Evolutionary conservation across 176 grass and related monocot genomes (phyloP).

Genomic region (Pontederia paniculata): DNA sequence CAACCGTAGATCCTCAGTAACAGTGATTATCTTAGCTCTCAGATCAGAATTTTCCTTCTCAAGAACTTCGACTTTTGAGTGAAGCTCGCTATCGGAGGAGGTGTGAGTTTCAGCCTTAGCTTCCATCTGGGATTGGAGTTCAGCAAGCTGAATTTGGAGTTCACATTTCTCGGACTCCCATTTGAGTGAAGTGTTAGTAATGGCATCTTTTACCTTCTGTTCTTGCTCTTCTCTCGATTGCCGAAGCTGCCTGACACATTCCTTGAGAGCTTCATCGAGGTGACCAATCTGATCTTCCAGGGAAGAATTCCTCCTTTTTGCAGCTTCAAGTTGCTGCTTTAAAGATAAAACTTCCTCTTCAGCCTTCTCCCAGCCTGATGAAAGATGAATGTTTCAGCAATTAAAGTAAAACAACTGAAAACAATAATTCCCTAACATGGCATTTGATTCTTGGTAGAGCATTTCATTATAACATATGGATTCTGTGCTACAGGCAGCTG

Average conservation of each 20-base stretch:
- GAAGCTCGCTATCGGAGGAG: constrained; percentile 20
- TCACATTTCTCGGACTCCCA: constrained; percentile 60
- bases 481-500: no score
- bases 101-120: constrained; percentile 40
- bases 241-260: constrained; percentile 75
- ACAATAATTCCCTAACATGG: neutral
- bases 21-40: constrained; percentile 25
- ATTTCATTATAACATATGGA: neutral
- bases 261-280: constrained; percentile 75
- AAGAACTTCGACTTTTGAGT: constrained; percentile 33
- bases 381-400: constrained; percentile 1
- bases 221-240: constrained; percentile 56
- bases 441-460: neutral
- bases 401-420: neutral
- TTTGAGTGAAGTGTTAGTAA: constrained; percentile 35
- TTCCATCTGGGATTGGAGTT: constrained; percentile 65
- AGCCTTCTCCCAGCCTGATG: constrained; percentile 81
- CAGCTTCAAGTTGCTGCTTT: constrained; percentile 49
- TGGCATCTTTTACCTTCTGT: constrained; percentile 37
- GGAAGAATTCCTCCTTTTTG: constrained; percentile 37
- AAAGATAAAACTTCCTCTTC: constrained; percentile 54
- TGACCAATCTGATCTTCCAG: constrained; percentile 60
- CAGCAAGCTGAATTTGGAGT: constrained; percentile 46
- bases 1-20: constrained; percentile 29
- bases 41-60: constrained; percentile 66